Conservation (phyloP, 2,329 filamentous ascomycete genomes). For the Phyllosticta citrichinensis region DNA sequence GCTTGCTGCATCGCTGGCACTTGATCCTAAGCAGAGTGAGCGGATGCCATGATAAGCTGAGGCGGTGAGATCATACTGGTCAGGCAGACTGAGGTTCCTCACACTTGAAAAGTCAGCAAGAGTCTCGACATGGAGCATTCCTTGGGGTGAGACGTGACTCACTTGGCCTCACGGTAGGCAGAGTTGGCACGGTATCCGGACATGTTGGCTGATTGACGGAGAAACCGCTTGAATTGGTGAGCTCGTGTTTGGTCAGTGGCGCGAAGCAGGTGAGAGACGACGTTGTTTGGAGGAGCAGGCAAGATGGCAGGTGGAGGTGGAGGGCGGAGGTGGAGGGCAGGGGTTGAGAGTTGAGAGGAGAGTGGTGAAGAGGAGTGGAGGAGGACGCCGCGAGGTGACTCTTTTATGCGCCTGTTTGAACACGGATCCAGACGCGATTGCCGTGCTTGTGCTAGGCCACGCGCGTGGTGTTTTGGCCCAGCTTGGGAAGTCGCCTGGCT, state of each 20-base stretch:
- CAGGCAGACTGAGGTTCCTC: neutral
- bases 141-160: neutral
- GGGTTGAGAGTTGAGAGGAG: no score
- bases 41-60: neutral
- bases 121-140: no score
- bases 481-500: no score
- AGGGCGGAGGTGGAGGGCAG: no score
- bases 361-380: no score
- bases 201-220: neutral
- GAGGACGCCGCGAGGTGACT: no score
- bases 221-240: neutral
- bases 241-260: neutral
- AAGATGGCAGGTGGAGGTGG: no score
- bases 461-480: no score
- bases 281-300: neutral
- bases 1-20: conserved; percentile 38
- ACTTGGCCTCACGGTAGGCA: neutral
- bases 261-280: neutral
- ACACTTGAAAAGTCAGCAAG: neutral
- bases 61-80: neutral
- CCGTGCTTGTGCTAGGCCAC: no score
- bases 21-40: conserved; percentile 27
- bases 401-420: no score
- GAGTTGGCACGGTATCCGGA: neutral
- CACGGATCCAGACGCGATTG: no score